A percentile compares a stretch with the other conserved stretches of the same genome.
phyloP scores from a whole-genome alignment of 805 yeast species.

The Brettanomyces sp. region DNA sequence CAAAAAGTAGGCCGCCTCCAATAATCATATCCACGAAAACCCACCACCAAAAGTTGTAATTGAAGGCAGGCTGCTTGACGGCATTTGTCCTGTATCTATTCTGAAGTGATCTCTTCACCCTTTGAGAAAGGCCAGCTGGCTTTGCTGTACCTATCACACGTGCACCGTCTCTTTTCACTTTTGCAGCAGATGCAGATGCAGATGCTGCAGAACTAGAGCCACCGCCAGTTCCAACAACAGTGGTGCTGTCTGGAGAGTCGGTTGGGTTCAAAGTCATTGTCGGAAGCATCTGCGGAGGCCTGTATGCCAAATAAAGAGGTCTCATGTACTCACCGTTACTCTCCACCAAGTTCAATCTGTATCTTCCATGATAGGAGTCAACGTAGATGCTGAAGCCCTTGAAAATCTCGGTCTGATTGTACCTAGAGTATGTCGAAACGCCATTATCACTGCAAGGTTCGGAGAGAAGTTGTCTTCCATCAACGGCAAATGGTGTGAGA shows the following conservation, averaged over 20 bases:
- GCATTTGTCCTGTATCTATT: slow-evolving; percentile 78
- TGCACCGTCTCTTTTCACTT: slow-evolving; percentile 7
- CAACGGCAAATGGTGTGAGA: slow-evolving; percentile 70
- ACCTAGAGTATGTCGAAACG: slow-evolving; percentile 58
- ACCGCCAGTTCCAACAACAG: slow-evolving; percentile 13
- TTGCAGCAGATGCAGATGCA: slow-evolving; percentile 5
- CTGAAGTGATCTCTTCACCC: slow-evolving; percentile 66
- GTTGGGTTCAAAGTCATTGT: slow-evolving; percentile 88
- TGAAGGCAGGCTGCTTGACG: slow-evolving; percentile 27
- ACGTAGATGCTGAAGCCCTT: slow-evolving; percentile 48
- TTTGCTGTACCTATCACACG: slow-evolving; percentile 7
- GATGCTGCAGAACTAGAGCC: slow-evolving; percentile 15
- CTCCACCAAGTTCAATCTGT: slow-evolving; percentile 62
- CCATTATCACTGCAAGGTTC: slow-evolving; percentile 73
- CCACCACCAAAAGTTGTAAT: slow-evolving; percentile 51
- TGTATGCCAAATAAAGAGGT: slow-evolving; percentile 85
- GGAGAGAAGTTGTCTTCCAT: slow-evolving; percentile 85
- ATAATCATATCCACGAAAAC: slow-evolving; percentile 32
- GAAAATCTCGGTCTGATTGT: slow-evolving; percentile 57
- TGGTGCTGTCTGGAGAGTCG: slow-evolving; percentile 15
- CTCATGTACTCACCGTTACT: slow-evolving; percentile 74
- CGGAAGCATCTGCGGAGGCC: slow-evolving; percentile 95
- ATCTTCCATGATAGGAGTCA: slow-evolving; percentile 79
- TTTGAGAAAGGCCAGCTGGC: slow-evolving; percentile 24
- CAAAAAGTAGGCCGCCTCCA: slow-evolving; percentile 22